Base-by-base conservation (phyloP, 805 yeast species). In the Yamadazyma scolyti region DNA sequence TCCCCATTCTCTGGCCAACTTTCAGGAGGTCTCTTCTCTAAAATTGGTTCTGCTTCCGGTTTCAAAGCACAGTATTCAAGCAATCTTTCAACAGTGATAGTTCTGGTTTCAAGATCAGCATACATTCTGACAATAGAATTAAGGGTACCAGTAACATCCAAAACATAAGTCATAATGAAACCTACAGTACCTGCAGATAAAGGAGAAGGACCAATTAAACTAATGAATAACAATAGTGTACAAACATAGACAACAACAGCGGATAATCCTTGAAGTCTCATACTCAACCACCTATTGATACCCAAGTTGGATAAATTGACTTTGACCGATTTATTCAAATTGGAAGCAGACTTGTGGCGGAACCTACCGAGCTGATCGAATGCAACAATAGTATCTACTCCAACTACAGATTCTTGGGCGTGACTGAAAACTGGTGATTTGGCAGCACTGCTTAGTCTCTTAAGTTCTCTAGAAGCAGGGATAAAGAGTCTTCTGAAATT, bases 1-100 rank as follows among this genome's bases (percentile, higher is more conserved):
- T 65, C 72, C 30, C 96, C 96, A 11, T 62, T 50, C 7, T 62
- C 52, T 8, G 96, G 96, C 95, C 96, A 89, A 9, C 59, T 45
- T 2, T 54, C 50, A 4, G 62, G 56, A 2, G 81, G 68, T 16
- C 36, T 37, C 14, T 37, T 43, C 26, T 52, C 52, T 22, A 78
- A 53, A 16, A 70, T 48, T 42, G 65, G 70, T 6, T 68, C 51
- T 24, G 71, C 71, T 48, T 71, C 80, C 4, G 71, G 56, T 18
- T 44, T 47, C 32, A 62, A 46, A 28, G 54, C 48, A 35, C 61
- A 54, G 37, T 60, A 63, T 28, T 62, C 69, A 25, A 59, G 44
- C 21, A 61, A 43, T 42, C 69, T 53, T 39, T 62, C 68, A 12
- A 62, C 47, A 8, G 60, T 48, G 28, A 61, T 57, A 1, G 62